Conservation (phyloP, 176 grass and related monocot species). For the Aechmea fasciata region DNA sequence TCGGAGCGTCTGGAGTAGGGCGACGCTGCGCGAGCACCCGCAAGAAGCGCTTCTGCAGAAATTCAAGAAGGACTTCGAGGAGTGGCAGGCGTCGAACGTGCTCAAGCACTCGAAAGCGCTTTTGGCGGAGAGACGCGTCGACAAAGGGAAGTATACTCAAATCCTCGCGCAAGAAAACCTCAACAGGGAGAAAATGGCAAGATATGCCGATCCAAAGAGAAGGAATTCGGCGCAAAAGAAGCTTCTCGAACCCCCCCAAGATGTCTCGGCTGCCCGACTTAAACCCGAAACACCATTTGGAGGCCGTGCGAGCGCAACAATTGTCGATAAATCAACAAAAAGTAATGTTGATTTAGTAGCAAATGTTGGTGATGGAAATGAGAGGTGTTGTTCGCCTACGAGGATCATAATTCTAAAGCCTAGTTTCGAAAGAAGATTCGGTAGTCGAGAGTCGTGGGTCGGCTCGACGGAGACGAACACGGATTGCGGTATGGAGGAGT, state of each 20-base stretch:
- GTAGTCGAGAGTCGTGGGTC: neutral
- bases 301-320: neutral
- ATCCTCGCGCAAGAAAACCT: constrained; percentile 63
- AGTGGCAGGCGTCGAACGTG: constrained; percentile 46
- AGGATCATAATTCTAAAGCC: constrained; percentile 72
- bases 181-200: constrained; percentile 54
- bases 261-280: neutral
- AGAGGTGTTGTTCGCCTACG: constrained; percentile 7
- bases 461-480: constrained; percentile 23
- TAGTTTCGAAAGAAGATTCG: constrained; percentile 7
- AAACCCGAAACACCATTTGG: constrained; percentile 4
- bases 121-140: constrained; percentile 4
- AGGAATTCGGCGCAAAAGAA: neutral
- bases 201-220: constrained; percentile 25
- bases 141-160: constrained; percentile 26
- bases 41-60: constrained; percentile 58
- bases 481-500: constrained; percentile 37
- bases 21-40: constrained; percentile 34
- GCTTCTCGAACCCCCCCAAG: neutral
- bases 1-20: constrained; percentile 21
- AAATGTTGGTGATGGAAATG: constrained; percentile 13
- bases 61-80: constrained; percentile 67
- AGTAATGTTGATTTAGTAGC: neutral
- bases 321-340: neutral
- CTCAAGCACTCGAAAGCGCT: constrained; percentile 1